Percentiles rank a stretch among this genome's conserved stretches.
phyloP scores from a whole-genome alignment of 257 asterid species.

The Solanum pinnatisectum region DNA sequence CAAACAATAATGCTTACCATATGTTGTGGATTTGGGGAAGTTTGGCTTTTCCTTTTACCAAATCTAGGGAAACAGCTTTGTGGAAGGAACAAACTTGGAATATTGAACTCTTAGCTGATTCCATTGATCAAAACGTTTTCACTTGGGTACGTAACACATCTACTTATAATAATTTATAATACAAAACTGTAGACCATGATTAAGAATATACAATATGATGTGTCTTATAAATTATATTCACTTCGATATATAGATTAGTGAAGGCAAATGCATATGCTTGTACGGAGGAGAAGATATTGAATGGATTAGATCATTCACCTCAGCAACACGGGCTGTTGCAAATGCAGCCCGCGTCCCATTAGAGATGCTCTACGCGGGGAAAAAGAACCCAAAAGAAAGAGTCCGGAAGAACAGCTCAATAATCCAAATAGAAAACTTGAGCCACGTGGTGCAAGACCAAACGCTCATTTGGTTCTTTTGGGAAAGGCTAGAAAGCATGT shows the following conservation, averaged over 20 bases:
- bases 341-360: conserved; percentile 28
- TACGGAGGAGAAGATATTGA: conserved; percentile 88
- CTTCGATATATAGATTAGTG: conserved; percentile 24
- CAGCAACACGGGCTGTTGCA: conserved; percentile 26
- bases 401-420: conserved; percentile 48
- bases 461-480: conserved; percentile 73
- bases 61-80: conserved; percentile 40
- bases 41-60: conserved; percentile 71
- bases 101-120: conserved; percentile 50
- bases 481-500: conserved; percentile 87
- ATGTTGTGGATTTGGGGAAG: conserved; percentile 98
- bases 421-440: conserved; percentile 43
- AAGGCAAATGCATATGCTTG: conserved; percentile 58
- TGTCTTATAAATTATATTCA: background rate
- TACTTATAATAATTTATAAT: background rate
- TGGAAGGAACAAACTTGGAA: conserved; percentile 70
- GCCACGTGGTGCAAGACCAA: conserved; percentile 41
- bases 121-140: conserved; percentile 45
- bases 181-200: background rate
- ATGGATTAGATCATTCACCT: conserved; percentile 70
- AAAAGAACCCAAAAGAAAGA: conserved; percentile 55
- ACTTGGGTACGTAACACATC: conserved; percentile 44
- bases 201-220: background rate
- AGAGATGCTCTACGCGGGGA: conserved; percentile 84
- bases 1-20: conserved; percentile 60